Conservation (phyloP, 768 basidiomycete species). For the Rhizopogon roseolus region DNA sequence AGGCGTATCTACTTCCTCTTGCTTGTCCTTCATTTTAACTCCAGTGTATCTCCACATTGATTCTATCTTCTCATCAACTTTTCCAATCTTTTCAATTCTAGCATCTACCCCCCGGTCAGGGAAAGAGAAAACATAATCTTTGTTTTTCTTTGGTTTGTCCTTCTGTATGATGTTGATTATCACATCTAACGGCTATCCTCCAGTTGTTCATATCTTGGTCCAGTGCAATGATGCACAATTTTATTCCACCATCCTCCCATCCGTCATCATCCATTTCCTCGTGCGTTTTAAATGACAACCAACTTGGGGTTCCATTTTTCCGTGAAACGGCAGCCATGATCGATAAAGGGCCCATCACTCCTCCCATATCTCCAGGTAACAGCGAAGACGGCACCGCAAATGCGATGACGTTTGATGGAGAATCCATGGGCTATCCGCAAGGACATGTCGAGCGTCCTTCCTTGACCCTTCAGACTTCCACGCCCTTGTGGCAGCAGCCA, state of each 20-base stretch:
- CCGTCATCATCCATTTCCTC: conserved; percentile 9
- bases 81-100: background rate
- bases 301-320: conserved; percentile 15
- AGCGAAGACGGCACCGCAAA: conserved; percentile 33
- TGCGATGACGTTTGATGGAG: conserved; percentile 9
- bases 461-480: conserved; percentile 4
- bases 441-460: conserved; percentile 6
- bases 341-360: conserved; percentile 62
- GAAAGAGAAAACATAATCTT: background rate
- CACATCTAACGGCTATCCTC: background rate
- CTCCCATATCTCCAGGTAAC: conserved; percentile 59
- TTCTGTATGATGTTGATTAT: background rate
- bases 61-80: background rate
- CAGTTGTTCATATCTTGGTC: conserved; percentile 1
- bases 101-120: background rate
- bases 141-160: background rate
- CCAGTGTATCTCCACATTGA: background rate
- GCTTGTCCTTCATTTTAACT: background rate
- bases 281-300: conserved; percentile 2
- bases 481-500: conserved; percentile 9
- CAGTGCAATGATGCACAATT: conserved; percentile 18
- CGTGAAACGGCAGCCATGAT: conserved; percentile 40
- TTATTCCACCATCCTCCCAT: conserved; percentile 16
- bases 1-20: background rate
- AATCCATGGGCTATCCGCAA: conserved; percentile 2